Evolutionary conservation across 306 rosid species (phyloP).

Genomic region (Amphicarpaea edgeworthii): DNA sequence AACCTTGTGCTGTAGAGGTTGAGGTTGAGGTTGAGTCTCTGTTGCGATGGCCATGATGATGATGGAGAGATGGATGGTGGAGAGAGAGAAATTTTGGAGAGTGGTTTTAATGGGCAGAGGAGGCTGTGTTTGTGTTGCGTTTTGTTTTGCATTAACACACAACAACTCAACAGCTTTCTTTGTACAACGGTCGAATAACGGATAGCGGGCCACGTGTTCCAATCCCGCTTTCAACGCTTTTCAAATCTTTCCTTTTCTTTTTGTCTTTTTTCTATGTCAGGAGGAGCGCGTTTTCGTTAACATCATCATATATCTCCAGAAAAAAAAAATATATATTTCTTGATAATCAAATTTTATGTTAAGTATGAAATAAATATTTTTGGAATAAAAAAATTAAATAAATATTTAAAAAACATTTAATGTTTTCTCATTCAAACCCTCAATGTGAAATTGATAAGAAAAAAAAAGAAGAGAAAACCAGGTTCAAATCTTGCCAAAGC

Average conservation of each 20-base stretch:
- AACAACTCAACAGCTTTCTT: constrained; percentile 26
- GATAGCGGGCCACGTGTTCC: constrained; percentile 63
- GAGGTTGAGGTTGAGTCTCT: constrained; percentile 67
- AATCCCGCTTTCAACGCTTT: constrained; percentile 51
- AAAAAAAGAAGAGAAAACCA: not conserved
- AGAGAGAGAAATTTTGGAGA: not conserved
- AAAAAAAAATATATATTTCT: no score
- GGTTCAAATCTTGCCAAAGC: not conserved
- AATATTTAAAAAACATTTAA: no score
- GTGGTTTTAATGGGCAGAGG: constrained; percentile 4
- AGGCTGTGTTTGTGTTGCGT: not conserved
- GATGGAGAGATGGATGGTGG: not conserved
- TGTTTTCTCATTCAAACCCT: constrained; percentile 14
- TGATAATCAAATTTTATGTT: no score
- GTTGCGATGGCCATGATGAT: constrained; percentile 79
- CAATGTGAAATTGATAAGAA: not conserved
- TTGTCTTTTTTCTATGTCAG: not conserved
- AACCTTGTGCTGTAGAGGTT: constrained; percentile 62
- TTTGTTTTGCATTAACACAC: constrained; percentile 4
- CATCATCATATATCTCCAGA: not conserved
- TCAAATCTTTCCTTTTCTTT: constrained; percentile 45
- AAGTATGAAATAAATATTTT: no score
- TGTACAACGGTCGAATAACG: constrained; percentile 87
- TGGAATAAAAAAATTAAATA: no score
- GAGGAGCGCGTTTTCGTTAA: not conserved